Conservation (phyloP, 2,329 filamentous ascomycete species). For the Albophoma yamanashiensis region DNA sequence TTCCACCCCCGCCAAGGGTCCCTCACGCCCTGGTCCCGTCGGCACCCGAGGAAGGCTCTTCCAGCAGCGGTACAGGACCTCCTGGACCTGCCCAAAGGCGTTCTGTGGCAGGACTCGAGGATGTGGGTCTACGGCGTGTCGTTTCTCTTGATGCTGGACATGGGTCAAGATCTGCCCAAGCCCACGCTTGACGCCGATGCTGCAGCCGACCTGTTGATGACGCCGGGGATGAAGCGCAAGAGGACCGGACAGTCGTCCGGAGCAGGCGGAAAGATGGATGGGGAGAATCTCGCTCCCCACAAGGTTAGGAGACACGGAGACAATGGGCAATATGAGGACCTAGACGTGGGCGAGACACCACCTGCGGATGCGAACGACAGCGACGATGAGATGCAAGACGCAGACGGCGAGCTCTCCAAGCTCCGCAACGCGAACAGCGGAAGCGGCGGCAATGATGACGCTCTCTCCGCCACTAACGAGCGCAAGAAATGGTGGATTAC, state of each 20-base stretch:
- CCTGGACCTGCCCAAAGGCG: constrained; percentile 72
- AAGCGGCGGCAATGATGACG: constrained; percentile 6
- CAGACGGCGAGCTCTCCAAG: constrained; percentile 21
- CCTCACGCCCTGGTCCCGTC: constrained; percentile 75
- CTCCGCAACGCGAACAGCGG: constrained; percentile 18
- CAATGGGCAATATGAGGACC: constrained; percentile 27
- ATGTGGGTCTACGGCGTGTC: constrained; percentile 80
- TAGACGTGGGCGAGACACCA: constrained; percentile 27
- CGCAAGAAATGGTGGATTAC: constrained; percentile 60
- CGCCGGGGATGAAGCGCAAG: constrained; percentile 41
- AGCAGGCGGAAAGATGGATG: constrained; percentile 41
- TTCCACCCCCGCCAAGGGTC: constrained; percentile 70
- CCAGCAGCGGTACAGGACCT: constrained; percentile 65
- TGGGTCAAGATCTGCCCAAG: constrained; percentile 55
- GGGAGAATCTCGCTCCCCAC: constrained; percentile 32
- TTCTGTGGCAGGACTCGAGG: constrained; percentile 69
- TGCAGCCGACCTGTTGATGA: constrained; percentile 15
- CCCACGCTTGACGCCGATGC: constrained; percentile 17
- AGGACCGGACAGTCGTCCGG: constrained; percentile 35
- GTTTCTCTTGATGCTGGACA: constrained; percentile 89
- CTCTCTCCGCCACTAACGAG: constrained; percentile 12
- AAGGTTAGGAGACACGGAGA: constrained; percentile 29
- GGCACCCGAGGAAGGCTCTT: constrained; percentile 66
- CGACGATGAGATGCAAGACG: constrained; percentile 26
- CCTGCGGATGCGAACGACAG: constrained; percentile 21